Conservation (phyloP, 2,329 filamentous ascomycete species). For the Penicillium hesseltinei region DNA sequence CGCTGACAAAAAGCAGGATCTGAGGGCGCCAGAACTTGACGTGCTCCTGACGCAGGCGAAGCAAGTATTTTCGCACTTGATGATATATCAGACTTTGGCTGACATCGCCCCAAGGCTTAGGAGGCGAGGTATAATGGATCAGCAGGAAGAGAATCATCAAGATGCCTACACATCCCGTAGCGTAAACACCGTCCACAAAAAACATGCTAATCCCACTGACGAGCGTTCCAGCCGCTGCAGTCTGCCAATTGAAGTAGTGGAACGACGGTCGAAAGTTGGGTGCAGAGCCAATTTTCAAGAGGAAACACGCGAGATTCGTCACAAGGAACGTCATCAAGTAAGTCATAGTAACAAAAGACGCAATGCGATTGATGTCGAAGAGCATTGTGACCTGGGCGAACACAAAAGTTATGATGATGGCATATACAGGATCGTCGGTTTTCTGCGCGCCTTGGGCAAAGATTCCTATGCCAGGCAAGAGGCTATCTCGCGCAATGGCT, state of each 20-base stretch:
- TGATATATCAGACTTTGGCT: constrained; percentile 86
- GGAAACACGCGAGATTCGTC: constrained; percentile 82
- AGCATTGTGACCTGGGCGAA: constrained; percentile 78
- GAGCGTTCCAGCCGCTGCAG: constrained; percentile 71
- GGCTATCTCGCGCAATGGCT: constrained; percentile 73
- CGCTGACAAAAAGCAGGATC: constrained; percentile 78
- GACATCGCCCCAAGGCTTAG: constrained; percentile 87
- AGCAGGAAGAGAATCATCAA: constrained; percentile 75
- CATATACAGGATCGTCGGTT: constrained; percentile 71
- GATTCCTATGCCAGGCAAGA: constrained; percentile 71
- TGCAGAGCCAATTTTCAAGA: constrained; percentile 81
- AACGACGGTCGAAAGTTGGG: constrained; percentile 88
- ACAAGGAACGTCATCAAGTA: constrained; percentile 91
- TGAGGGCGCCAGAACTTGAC: constrained; percentile 94
- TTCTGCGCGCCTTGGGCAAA: constrained; percentile 72
- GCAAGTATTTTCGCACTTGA: constrained; percentile 82
- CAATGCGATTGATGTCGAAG: constrained; percentile 82
- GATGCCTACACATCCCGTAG: constrained; percentile 69
- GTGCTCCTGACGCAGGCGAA: constrained; percentile 80
- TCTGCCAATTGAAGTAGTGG: constrained; percentile 85
- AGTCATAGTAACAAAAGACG: constrained; percentile 85
- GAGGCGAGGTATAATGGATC: constrained; percentile 81
- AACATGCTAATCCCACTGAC: constrained; percentile 81
- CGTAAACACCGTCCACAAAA: constrained; percentile 81
- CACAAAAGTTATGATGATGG: constrained; percentile 71